Evolutionary conservation across 1,139 yeast species (phyloP).

Genomic region (Candida buenavistaensis): DNA sequence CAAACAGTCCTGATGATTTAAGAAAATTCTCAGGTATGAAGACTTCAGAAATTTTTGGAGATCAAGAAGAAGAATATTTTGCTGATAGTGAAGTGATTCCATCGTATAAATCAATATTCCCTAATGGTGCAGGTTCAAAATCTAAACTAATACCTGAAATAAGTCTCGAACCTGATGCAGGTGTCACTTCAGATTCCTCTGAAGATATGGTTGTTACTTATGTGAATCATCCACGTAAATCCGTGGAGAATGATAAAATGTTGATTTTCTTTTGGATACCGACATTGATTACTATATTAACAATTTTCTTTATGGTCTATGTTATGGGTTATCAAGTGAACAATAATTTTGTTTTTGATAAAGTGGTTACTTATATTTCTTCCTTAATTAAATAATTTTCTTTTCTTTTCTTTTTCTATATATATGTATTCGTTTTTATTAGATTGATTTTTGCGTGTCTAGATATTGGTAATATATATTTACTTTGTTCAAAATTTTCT

Average conservation of each 20-base stretch:
- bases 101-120: constrained; percentile 4
- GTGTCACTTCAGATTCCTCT: constrained; percentile 47
- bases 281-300: constrained; percentile 51
- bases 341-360: constrained; percentile 13
- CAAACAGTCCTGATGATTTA: constrained; percentile 45
- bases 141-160: constrained; percentile 5
- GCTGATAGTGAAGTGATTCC: constrained; percentile 6
- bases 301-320: constrained; percentile 51
- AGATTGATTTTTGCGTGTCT: not conserved
- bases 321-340: constrained; percentile 50
- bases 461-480: no score
- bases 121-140: not conserved
- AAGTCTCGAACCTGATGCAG: constrained; percentile 17
- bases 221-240: constrained; percentile 59
- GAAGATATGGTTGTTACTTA: constrained; percentile 55
- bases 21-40: constrained; percentile 6
- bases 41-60: constrained; percentile 6
- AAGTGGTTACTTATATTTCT: constrained; percentile 3
- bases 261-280: constrained; percentile 89
- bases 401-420: not conserved
- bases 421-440: not conserved
- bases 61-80: constrained; percentile 7
- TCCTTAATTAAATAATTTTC: constrained; percentile 4
- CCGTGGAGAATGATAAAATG: constrained; percentile 81
- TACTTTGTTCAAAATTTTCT: constrained; percentile 24